Evolutionary conservation across 495 filamentous ascomycete genomes (phyloP), one percentile per base, ranked within the genome.

Genomic region (Hypoxylon cercidicola): DNA sequence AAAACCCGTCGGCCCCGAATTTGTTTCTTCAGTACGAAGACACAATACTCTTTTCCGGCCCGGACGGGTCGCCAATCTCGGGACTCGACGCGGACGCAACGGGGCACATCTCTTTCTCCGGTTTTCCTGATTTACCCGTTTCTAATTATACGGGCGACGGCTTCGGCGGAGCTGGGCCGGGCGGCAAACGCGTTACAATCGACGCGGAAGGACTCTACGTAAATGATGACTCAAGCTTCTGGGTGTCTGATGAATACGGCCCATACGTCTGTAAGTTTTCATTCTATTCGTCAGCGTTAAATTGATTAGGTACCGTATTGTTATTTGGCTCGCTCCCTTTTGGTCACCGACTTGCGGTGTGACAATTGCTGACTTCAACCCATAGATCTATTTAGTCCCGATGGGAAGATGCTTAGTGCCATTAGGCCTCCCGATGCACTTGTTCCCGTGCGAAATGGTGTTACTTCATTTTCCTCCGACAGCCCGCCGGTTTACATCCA

Each of bases 241-340:
- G 89, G 89, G 78, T 93, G 28, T 87, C 82, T 34, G 91, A 93
- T 70, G 90, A 95, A 71, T 93, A 93, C 70, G 91, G 90, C 3
- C 90, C 89, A 0, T 93, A 88, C 61, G 77, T 92, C 19, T 93
- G 69, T 72, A 46, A 34, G 13, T 8, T 3, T 47, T 40, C 16
- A 18, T 5, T 11, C 11, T 18, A 46, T n/a, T 10, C 5, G 39
- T 4, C 8, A 15, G 6, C 4, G 2, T 19, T 8, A 15, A 7
- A 4, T 1, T 15, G 23, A n/a, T n/a, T n/a, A n/a, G n/a, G n/a
- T n/a, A n/a, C n/a, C n/a, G n/a, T n/a, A n/a, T n/a, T n/a, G n/a
- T n/a, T n/a, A n/a, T n/a, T n/a, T n/a, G n/a, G n/a, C n/a, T n/a
- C n/a, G n/a, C n/a, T n/a, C n/a, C n/a, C n/a, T n/a, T n/a, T n/a